These are phyloP conservation scores for Aureobasidium sp. DNA, from an alignment of 2,329 filamentous ascomycete species.

Conservation along the genomic window DNA sequence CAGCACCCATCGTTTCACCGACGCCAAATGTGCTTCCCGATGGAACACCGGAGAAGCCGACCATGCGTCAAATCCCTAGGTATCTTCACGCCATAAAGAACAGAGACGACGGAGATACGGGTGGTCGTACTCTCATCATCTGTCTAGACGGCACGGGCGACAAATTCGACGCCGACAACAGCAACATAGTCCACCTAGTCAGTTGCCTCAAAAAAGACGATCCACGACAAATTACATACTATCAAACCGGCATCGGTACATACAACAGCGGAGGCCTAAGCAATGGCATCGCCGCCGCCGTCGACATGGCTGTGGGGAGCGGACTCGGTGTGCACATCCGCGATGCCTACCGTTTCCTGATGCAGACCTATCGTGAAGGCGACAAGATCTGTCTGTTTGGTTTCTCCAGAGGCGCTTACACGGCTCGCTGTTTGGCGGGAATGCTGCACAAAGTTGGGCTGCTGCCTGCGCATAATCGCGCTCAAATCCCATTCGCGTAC, in stretches of 20 bases:
- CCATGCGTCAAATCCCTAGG: slow-evolving; percentile 20
- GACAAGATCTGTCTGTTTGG: slow-evolving; percentile 45
- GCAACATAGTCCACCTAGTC: slow-evolving; percentile 40
- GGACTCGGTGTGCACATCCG: slow-evolving; percentile 37
- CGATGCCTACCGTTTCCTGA: slow-evolving; percentile 41
- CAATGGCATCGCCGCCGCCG: slow-evolving; percentile 33
- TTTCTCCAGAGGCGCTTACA: slow-evolving; percentile 46
- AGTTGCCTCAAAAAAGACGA: slow-evolving; percentile 39
- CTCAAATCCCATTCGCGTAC: slow-evolving; percentile 39
- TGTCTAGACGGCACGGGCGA: slow-evolving; percentile 42
- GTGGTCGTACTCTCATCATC: slow-evolving; percentile 33
- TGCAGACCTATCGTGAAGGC: slow-evolving; percentile 43
- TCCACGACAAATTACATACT: slow-evolving; percentile 35
- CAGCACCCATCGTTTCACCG: slow-evolving; percentile 10
- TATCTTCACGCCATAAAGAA: slow-evolving; percentile 27
- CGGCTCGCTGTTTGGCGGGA: slow-evolving; percentile 42
- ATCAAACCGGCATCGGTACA: slow-evolving; percentile 42
- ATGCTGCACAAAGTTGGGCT: slow-evolving; percentile 40
- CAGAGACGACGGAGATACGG: slow-evolving; percentile 18
- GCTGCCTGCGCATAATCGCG: slow-evolving; percentile 29
- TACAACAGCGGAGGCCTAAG: slow-evolving; percentile 36
- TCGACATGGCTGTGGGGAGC: slow-evolving; percentile 40
- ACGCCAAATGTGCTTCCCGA: not conserved
- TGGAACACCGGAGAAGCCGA: not conserved
- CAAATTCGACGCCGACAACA: slow-evolving; percentile 39